phyloP scores from a whole-genome alignment of 2,329 filamentous ascomycete species.

The Thielaviopsis punctulata region DNA sequence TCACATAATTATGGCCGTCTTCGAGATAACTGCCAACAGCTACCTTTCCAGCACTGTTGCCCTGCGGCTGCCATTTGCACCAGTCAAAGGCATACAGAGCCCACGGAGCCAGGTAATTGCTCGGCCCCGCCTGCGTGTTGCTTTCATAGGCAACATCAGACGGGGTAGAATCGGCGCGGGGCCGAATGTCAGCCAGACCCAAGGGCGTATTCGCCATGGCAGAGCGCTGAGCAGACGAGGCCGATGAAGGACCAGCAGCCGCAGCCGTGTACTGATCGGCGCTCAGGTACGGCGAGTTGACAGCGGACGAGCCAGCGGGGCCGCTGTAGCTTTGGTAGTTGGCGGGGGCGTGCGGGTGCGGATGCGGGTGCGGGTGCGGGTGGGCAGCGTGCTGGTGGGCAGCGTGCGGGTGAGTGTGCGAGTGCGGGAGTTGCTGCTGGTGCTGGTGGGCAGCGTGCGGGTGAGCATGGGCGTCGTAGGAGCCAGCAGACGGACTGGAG shows the following conservation, averaged over 20 bases:
- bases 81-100: constrained; percentile 94
- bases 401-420: too few relatives aligned
- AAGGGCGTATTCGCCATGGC: constrained; percentile 57
- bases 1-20: constrained; percentile 93
- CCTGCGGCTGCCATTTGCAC: constrained; percentile 91
- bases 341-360: constrained; percentile 25
- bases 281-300: constrained; percentile 47
- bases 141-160: constrained; percentile 57
- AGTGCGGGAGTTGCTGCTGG: too few relatives aligned
- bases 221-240: constrained; percentile 1
- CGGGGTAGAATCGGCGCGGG: constrained; percentile 65
- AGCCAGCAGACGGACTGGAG: constrained; percentile 59
- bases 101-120: constrained; percentile 90
- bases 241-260: neutral
- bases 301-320: constrained; percentile 13
- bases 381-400: too few relatives aligned
- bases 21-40: constrained; percentile 93
- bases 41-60: constrained; percentile 71
- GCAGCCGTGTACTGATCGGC: constrained; percentile 17
- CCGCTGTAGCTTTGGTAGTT: constrained; percentile 37
- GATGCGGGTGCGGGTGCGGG: too few relatives aligned
- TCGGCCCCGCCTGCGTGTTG: constrained; percentile 53
- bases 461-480: constrained; percentile 27
- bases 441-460: too few relatives aligned
- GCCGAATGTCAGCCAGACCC: constrained; percentile 80